Evolutionary conservation across 495 filamentous ascomycete genomes (phyloP).

Genomic region (Lindgomyces ingoldianus): DNA sequence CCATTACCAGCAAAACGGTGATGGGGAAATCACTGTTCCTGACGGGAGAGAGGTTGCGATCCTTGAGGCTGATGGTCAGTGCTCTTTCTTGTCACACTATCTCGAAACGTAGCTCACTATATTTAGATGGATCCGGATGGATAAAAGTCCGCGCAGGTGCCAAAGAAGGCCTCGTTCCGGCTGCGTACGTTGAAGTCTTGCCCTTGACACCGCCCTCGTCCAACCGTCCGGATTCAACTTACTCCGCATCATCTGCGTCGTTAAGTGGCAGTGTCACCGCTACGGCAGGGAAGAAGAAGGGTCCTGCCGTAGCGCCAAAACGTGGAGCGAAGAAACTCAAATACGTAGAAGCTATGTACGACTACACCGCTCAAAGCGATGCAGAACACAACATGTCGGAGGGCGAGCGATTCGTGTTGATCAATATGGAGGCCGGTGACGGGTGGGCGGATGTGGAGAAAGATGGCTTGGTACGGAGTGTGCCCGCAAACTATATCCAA

Average conservation of each 20-base stretch:
- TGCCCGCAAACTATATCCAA: constrained; percentile 91
- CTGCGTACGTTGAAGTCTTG: constrained; percentile 70
- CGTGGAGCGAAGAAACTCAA: constrained; percentile 93
- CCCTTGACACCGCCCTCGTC: constrained; percentile 42
- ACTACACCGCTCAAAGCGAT: constrained; percentile 83
- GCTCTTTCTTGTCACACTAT: not conserved
- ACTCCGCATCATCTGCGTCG: constrained; percentile 55
- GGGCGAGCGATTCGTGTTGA: constrained; percentile 87
- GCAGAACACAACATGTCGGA: constrained; percentile 86
- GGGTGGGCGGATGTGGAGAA: constrained; percentile 97
- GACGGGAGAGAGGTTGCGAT: constrained; percentile 76
- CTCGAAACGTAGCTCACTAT: constrained; percentile 8
- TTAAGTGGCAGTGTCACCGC: constrained; percentile 37
- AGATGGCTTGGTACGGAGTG: constrained; percentile 84
- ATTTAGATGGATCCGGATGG: constrained; percentile 86
- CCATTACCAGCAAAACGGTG: constrained; percentile 71
- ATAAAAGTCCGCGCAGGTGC: constrained; percentile 69
- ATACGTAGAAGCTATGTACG: constrained; percentile 91
- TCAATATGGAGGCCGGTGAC: constrained; percentile 82
- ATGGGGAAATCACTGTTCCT: constrained; percentile 76
- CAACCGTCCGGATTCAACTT: constrained; percentile 61
- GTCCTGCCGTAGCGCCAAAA: constrained; percentile 87
- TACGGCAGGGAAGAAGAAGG: constrained; percentile 70
- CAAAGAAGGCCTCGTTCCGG: constrained; percentile 81
- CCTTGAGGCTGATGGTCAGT: constrained; percentile 85